phyloP scores from a whole-genome alignment of 805 yeast genomes.

The Candida dendrica region DNA sequence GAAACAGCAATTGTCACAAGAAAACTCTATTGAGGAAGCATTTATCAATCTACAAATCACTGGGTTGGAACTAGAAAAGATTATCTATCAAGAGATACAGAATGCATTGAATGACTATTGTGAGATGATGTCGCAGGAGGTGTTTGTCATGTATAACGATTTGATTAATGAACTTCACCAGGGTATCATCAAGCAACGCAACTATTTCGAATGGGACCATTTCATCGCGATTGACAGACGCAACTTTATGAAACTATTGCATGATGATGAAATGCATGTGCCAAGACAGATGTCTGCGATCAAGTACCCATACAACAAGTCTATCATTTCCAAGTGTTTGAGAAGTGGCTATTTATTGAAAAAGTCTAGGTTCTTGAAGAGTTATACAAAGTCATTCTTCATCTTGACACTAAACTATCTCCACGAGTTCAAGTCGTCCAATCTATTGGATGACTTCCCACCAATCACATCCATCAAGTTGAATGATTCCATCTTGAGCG shows the following conservation, averaged over 20 bases:
- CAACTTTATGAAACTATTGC: too few species aligned
- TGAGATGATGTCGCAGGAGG: constrained; percentile 62
- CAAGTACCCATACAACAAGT: constrained; percentile 58
- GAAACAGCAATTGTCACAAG: constrained; percentile 72
- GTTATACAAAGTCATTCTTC: constrained; percentile 87
- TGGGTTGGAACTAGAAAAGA: constrained; percentile 82
- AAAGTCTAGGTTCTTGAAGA: constrained; percentile 83
- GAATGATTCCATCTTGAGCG: constrained; percentile 74
- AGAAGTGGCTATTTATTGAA: constrained; percentile 81
- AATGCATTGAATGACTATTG: constrained; percentile 70
- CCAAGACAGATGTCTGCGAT: constrained; percentile 57
- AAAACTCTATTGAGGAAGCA: constrained; percentile 83
- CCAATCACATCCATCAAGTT: constrained; percentile 81
- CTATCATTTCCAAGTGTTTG: constrained; percentile 60
- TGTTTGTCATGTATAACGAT: constrained; percentile 60
- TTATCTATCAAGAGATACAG: constrained; percentile 82
- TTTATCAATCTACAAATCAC: constrained; percentile 79
- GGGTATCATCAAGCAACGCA: constrained; percentile 70
- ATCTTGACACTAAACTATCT: constrained; percentile 82
- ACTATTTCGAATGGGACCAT: constrained; percentile 83
- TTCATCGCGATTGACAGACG: constrained; percentile 66
- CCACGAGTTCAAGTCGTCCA: constrained; percentile 84
- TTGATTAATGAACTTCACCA: constrained; percentile 58
- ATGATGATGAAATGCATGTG: constrained; percentile 53
- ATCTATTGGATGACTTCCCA: constrained; percentile 69